Percentiles rank a stretch among this genome's conserved stretches.
Conservation (phyloP, 2,329 filamentous ascomycete genomes). For the Penicillium sp. region DNA sequence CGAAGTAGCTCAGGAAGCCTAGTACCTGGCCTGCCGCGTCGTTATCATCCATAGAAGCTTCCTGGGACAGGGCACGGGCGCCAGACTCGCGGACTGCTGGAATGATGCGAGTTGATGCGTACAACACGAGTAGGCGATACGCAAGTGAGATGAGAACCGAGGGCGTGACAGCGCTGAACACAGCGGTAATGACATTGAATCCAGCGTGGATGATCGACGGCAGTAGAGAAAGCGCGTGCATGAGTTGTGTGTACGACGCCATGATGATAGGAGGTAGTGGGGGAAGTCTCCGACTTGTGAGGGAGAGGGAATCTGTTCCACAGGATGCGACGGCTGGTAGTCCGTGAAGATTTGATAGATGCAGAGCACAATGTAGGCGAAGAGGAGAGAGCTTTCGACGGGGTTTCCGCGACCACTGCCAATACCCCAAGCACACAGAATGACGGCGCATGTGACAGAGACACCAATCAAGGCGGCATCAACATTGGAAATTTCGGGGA, state of each 20-base stretch:
- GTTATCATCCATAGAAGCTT: slow-evolving; percentile 79
- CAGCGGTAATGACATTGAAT: slow-evolving; percentile 82
- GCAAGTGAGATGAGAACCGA: slow-evolving; percentile 93
- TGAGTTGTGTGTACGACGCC: slow-evolving; percentile 91
- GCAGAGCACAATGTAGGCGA: slow-evolving; percentile 97
- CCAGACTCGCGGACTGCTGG: slow-evolving; percentile 87
- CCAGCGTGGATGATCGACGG: slow-evolving; percentile 79
- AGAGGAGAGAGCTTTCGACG: slow-evolving; percentile 89
- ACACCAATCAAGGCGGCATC: slow-evolving; percentile 92
- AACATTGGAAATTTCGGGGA: slow-evolving; percentile 87
- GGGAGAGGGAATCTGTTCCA: slow-evolving; percentile 53
- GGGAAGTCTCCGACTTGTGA: slow-evolving; percentile 73
- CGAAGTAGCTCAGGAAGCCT: slow-evolving; percentile 87
- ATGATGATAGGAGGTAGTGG: slow-evolving; percentile 97
- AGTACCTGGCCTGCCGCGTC: slow-evolving; percentile 79
- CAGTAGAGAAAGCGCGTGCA: slow-evolving; percentile 79
- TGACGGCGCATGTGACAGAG: slow-evolving; percentile 86
- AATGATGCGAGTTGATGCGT: slow-evolving; percentile 92
- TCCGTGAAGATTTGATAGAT: slow-evolving; percentile 99
- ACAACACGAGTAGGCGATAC: slow-evolving; percentile 92
- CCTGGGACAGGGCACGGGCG: slow-evolving; percentile 76
- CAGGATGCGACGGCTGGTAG: slow-evolving; percentile 77
- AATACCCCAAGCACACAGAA: slow-evolving; percentile 91
- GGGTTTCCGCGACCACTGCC: slow-evolving; percentile 91
- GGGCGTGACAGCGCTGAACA: slow-evolving; percentile 91